phyloP scores from a whole-genome alignment of 108 stramenopile species.

The Cyclotella choctawhatcheeana region DNA sequence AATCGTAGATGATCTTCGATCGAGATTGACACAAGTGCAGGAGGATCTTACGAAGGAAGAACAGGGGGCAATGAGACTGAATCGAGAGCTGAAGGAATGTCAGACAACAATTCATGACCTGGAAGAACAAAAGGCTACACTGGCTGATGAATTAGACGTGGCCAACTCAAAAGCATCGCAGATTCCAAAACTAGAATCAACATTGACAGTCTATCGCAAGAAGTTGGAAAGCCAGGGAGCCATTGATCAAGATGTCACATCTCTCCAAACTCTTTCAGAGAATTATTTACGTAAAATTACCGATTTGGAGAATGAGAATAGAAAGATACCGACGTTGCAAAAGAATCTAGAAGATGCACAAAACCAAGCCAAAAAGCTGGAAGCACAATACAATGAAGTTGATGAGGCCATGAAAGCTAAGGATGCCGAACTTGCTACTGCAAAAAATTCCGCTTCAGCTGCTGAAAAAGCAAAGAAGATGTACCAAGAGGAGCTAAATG shows the following conservation, averaged over 20 bases:
- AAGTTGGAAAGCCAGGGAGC: constrained; percentile 78
- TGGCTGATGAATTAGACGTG: constrained; percentile 88
- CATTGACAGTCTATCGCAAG: constrained; percentile 74
- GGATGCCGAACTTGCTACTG: constrained; percentile 63
- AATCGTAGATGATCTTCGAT: constrained; percentile 81
- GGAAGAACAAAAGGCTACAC: constrained; percentile 72
- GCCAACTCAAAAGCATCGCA: constrained; percentile 81
- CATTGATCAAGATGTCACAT: constrained; percentile 82
- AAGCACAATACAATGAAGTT: constrained; percentile 48
- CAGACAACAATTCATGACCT: constrained; percentile 68
- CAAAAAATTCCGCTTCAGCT: constrained; percentile 64
- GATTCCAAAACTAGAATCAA: constrained; percentile 81
- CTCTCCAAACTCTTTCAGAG: constrained; percentile 80
- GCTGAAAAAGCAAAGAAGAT: constrained; percentile 82
- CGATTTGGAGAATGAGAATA: constrained; percentile 80
- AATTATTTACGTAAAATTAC: constrained; percentile 81
- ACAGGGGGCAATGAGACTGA: constrained; percentile 63
- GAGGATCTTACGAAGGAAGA: constrained; percentile 71
- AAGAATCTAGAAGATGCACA: constrained; percentile 65
- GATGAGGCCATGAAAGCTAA: constrained; percentile 51
- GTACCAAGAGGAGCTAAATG: constrained; percentile 79
- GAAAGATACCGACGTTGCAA: constrained; percentile 67
- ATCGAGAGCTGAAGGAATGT: constrained; percentile 65
- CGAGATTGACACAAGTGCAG: constrained; percentile 72
- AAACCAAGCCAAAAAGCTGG: constrained; percentile 46